These are phyloP conservation scores for Pleurotus citrinopileatus DNA, from an alignment of 768 basidiomycete genomes.

Conservation along the genomic window DNA sequence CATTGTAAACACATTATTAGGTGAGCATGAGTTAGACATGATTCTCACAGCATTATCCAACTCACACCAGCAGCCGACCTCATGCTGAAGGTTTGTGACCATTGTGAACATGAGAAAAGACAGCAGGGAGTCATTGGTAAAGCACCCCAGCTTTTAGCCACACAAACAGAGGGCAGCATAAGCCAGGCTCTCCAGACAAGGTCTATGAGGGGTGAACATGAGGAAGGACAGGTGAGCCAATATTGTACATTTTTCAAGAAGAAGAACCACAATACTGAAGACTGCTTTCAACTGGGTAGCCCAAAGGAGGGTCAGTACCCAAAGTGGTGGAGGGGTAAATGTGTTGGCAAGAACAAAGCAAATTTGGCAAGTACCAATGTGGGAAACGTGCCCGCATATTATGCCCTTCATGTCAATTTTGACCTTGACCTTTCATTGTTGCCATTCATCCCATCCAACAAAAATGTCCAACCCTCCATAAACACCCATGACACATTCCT, in stretches of 20 bases:
- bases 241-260: slow-evolving; percentile 19
- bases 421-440: no score
- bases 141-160: not conserved
- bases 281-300: slow-evolving; percentile 31
- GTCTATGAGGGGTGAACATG: not conserved
- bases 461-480: no score
- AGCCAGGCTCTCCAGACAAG: no score
- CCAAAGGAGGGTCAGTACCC: slow-evolving; percentile 35
- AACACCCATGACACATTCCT: no score
- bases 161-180: no score
- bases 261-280: slow-evolving; percentile 20
- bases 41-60: slow-evolving; percentile 15
- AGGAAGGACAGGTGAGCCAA: not conserved
- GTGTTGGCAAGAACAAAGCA: slow-evolving; percentile 6
- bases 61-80: slow-evolving; percentile 9
- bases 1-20: slow-evolving; percentile 18
- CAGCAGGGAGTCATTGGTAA: not conserved
- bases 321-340: slow-evolving; percentile 14
- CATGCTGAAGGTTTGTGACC: slow-evolving; percentile 7
- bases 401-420: no score
- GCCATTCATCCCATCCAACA: no score
- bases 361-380: not conserved
- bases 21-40: slow-evolving; percentile 18
- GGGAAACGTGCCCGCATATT: not conserved
- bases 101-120: slow-evolving; percentile 10